phyloP scores from a whole-genome alignment of 495 filamentous ascomycete species.

The Neurospora sp. region DNA sequence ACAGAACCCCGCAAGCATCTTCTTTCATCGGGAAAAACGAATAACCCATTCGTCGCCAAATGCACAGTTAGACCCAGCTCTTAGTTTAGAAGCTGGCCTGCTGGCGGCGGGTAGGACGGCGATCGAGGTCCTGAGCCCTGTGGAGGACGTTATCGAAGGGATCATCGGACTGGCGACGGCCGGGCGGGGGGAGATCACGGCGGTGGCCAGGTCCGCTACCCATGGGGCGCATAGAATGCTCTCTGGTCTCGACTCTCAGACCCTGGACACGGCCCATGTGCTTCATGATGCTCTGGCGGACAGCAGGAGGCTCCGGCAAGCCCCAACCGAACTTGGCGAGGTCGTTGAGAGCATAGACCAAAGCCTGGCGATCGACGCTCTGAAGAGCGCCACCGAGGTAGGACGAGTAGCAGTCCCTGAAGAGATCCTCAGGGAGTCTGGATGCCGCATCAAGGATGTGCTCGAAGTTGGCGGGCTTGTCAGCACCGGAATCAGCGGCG shows the following conservation, averaged over 20 bases:
- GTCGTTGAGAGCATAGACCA: constrained; percentile 52
- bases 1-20: not conserved
- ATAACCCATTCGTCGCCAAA: not conserved
- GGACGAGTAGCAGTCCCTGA: constrained; percentile 27
- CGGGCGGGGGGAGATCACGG: not conserved
- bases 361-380: constrained; percentile 21
- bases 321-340: constrained; percentile 52
- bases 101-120: not conserved
- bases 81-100: not conserved
- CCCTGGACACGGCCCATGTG: constrained; percentile 38
- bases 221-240: not conserved
- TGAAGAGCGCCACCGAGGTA: constrained; percentile 40
- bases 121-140: not conserved
- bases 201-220: not conserved
- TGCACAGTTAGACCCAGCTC: not conserved
- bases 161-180: not conserved
- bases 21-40: not conserved
- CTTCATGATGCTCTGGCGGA: constrained; percentile 32
- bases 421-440: constrained; percentile 24
- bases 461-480: constrained; percentile 29
- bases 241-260: constrained; percentile 36
- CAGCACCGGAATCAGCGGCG: constrained; percentile 19
- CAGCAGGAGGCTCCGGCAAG: constrained; percentile 43
- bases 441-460: constrained; percentile 25
- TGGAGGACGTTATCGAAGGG: not conserved